phyloP scores from a whole-genome alignment of 371 early-diverging fungal genomes.

The Gilbertella persicaria region DNA sequence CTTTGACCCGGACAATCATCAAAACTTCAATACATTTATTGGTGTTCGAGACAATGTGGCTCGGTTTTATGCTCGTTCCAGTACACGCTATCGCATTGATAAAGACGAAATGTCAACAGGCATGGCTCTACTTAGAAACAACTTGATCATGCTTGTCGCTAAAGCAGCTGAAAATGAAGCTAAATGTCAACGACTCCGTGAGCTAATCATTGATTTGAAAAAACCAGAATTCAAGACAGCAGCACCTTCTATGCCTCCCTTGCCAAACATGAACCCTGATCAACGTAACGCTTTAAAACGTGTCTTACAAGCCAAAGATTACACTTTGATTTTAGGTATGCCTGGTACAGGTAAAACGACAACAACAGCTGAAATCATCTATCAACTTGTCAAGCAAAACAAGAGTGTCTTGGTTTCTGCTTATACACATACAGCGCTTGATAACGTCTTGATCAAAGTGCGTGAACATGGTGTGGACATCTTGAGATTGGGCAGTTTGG shows the following conservation, averaged over 20 bases:
- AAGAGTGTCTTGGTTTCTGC: conserved; percentile 91
- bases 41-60: conserved; percentile 1
- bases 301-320: conserved; percentile 78
- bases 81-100: conserved; percentile 74
- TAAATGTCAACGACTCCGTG: conserved; percentile 41
- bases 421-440: conserved; percentile 96
- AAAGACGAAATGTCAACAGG: conserved; percentile 77
- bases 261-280: conserved; percentile 60
- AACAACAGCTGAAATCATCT: conserved; percentile 85
- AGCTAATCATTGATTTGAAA: conserved; percentile 82
- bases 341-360: conserved; percentile 99
- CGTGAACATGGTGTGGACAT: conserved; percentile 52
- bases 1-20: conserved; percentile 54
- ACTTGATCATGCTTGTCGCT: conserved; percentile 73
- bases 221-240: conserved; percentile 58
- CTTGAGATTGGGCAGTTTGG: conserved; percentile 74
- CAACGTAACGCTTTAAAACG: conserved; percentile 63
- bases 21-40: conserved; percentile 30
- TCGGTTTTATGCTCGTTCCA: conserved; percentile 13
- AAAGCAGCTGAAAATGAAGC: conserved; percentile 44
- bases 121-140: conserved; percentile 68
- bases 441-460: conserved; percentile 92
- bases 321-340: conserved; percentile 96
- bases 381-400: conserved; percentile 64
- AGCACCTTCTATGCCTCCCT: not conserved